phyloP scores from a whole-genome alignment of 371 early-diverging fungal species.

The Dichotomocladium elegans region DNA sequence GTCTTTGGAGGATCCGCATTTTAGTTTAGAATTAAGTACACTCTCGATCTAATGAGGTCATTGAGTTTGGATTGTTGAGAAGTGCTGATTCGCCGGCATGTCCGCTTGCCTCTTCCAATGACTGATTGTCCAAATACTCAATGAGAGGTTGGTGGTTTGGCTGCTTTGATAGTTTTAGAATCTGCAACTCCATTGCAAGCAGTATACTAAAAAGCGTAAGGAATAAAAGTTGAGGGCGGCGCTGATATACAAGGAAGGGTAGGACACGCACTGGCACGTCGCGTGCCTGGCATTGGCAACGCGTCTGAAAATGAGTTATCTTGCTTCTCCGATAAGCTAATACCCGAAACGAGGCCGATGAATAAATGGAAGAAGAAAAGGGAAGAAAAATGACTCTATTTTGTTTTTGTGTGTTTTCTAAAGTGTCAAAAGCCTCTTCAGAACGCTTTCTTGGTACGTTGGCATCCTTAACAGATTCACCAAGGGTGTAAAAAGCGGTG shows the following conservation, averaged over 20 bases:
- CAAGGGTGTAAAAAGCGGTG: conserved; percentile 46
- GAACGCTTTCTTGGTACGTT: not conserved
- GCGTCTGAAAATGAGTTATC: too few relatives aligned
- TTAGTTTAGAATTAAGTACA: not conserved
- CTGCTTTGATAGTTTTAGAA: conserved; percentile 6
- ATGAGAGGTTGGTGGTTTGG: not conserved
- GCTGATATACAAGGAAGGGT: not conserved
- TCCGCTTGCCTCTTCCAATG: conserved; percentile 1
- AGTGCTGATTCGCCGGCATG: not conserved
- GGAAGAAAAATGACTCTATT: too few relatives aligned
- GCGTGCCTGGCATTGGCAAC: too few relatives aligned
- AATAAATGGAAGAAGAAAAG: too few relatives aligned
- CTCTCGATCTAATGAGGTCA: too few relatives aligned
- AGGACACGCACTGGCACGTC: not conserved
- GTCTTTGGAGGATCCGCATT: conserved; percentile 6
- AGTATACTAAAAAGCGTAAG: not conserved
- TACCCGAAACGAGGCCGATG: too few relatives aligned
- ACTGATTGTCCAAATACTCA: not conserved
- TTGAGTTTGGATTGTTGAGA: too few relatives aligned
- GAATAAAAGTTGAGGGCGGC: not conserved
- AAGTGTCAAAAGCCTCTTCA: not conserved
- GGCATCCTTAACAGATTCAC: not conserved
- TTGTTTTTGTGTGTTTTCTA: too few relatives aligned
- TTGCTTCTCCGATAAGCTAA: too few relatives aligned
- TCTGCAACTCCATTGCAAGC: not conserved